These are phyloP conservation scores for Cyberlindnera saturnus DNA, from an alignment of 805 yeast genomes.

Conservation along the genomic window DNA sequence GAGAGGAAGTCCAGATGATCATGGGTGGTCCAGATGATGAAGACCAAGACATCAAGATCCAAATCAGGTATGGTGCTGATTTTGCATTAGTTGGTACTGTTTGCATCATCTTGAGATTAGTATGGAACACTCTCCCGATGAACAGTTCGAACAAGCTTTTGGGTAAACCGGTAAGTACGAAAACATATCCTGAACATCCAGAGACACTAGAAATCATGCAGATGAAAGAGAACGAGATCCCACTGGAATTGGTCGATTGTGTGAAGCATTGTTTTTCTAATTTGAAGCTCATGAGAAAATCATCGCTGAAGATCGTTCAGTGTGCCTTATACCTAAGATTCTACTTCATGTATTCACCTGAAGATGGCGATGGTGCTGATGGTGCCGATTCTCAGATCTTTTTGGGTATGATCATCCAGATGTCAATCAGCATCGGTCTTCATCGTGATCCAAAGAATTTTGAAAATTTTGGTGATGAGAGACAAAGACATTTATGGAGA, in stretches of 20 bases:
- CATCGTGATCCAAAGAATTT: conserved; percentile 62
- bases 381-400: conserved; percentile 54
- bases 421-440: conserved; percentile 62
- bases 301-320: conserved; percentile 48
- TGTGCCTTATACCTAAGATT: conserved; percentile 51
- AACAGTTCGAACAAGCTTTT: conserved; percentile 23
- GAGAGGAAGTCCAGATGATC: conserved; percentile 35
- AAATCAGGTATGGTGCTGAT: conserved; percentile 31
- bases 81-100: conserved; percentile 46
- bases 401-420: conserved; percentile 51
- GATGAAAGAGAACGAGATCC: conserved; percentile 35
- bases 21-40: conserved; percentile 35
- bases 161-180: conserved; percentile 9
- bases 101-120: conserved; percentile 44
- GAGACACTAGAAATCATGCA: conserved; percentile 22
- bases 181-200: conserved; percentile 18
- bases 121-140: conserved; percentile 50
- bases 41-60: conserved; percentile 23
- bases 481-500: conserved; percentile 44
- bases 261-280: conserved; percentile 39
- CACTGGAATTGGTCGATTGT: conserved; percentile 37
- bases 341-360: conserved; percentile 53
- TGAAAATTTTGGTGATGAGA: conserved; percentile 34
- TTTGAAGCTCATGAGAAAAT: conserved; percentile 36
- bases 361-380: conserved; percentile 51